These are phyloP conservation scores for Ploettnerulaceae sp. DNA, from an alignment of 2,329 filamentous ascomycete genomes.

Conservation along the genomic window DNA sequence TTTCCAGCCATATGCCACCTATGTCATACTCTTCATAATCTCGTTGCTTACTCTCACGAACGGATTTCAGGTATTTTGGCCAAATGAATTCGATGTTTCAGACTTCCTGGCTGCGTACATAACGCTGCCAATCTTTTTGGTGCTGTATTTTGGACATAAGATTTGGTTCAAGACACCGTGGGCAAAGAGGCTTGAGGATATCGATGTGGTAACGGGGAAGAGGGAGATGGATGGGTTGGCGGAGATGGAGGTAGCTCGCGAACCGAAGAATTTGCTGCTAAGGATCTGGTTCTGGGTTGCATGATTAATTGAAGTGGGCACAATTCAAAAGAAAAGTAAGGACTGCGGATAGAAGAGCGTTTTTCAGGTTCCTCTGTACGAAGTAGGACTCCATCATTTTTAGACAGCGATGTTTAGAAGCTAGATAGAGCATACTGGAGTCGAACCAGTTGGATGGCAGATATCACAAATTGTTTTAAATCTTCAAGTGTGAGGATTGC, in stretches of 20 bases:
- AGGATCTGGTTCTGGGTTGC: conserved; percentile 50
- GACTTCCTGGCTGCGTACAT: conserved; percentile 62
- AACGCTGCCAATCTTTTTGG: conserved; percentile 56
- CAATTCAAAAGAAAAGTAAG: no score
- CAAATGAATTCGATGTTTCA: conserved; percentile 54
- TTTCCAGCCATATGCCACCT: conserved; percentile 14
- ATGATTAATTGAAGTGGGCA: not conserved
- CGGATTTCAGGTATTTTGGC: conserved; percentile 71
- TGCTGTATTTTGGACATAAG: conserved; percentile 59
- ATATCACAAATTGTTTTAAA: no score
- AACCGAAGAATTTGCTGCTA: conserved; percentile 47
- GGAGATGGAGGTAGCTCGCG: conserved; percentile 45
- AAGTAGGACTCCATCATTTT: no score
- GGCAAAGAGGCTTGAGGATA: conserved; percentile 41
- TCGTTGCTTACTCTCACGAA: conserved; percentile 64
- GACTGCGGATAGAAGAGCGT: no score
- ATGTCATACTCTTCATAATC: conserved; percentile 46
- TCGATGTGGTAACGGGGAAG: conserved; percentile 55
- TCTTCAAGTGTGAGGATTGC: not conserved
- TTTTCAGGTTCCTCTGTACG: no score
- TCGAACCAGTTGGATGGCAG: no score
- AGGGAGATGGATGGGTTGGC: conserved; percentile 51
- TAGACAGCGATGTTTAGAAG: no score
- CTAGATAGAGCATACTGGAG: no score
- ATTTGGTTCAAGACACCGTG: conserved; percentile 42